Base-by-base conservation (phyloP, 139 green algal genomes). In the Pedinophyceae sp. region DNA sequence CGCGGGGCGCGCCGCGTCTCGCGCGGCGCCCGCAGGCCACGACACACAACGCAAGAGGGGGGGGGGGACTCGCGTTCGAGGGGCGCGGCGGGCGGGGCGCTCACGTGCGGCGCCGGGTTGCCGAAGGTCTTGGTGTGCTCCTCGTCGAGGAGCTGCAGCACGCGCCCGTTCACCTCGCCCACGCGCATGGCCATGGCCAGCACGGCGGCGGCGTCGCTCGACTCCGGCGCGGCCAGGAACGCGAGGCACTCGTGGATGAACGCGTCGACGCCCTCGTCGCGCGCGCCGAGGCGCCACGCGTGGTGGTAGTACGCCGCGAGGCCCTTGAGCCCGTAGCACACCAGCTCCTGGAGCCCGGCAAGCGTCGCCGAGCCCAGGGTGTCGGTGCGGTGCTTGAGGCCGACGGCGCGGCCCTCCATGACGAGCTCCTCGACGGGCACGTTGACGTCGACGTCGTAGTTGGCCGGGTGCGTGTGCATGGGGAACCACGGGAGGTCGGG, bases 291-390 rank as follows among this genome's bases (percentile, higher is more conserved):
- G 48, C 60, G 55, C 54, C 71, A 69, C 25, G 75, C 68, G 41
- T 83, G 74, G 53, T 78, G 72, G 7, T 71, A 54, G 27, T 85
- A 85, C 1, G 76, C 76, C 13, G 38, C 51, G 40, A 79, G 48
- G 38, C 76, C 76, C 65, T 80, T 78, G 27, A 85, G 39, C 29
- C 73, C 77, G 53, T 83, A 72, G 45, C 56, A 62, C 3, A 84
- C 40, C 46, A 82, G 58, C 65, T 85, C 76, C 34, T 85, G 76
- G 30, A 83, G 64, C 27, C 76, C 75, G 4, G 60, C 46, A 40
- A 83, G 54, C n/a, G 76, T 72, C 48, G 48, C 73, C 68, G 27
- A 82, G 51, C 17, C 40, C 50, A 28, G 60, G 54, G 24, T 61
- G 62, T 53, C 67, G 60, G 19, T 43, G 25, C 24, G 59, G 4